Conservation (phyloP, 768 basidiomycete species). For the Mycena latifolia region DNA sequence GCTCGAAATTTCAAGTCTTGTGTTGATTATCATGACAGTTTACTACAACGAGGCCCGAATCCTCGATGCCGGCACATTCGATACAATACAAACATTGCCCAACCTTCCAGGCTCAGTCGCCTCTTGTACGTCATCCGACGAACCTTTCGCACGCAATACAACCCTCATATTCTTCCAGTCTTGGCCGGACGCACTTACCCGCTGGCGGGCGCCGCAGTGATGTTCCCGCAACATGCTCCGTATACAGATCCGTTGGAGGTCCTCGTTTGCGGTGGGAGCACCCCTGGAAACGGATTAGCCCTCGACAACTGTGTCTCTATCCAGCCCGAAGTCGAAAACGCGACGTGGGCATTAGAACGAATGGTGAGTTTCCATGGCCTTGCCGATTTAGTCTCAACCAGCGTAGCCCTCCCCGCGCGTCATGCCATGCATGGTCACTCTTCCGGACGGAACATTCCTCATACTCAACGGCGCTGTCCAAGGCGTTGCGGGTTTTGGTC, state of each 20-base stretch:
- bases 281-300: constrained; percentile 61
- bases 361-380: constrained; percentile 65
- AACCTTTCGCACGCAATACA: background rate
- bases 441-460: constrained; percentile 70
- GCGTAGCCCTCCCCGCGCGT: constrained; percentile 77
- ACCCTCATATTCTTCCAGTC: constrained; percentile 46
- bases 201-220: constrained; percentile 75
- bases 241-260: constrained; percentile 80
- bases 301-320: constrained; percentile 82
- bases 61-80: constrained; percentile 74
- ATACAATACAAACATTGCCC: constrained; percentile 69
- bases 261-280: constrained; percentile 83
- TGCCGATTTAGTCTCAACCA: background rate
- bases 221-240: constrained; percentile 78
- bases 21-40: constrained; percentile 48
- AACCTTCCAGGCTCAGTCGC: constrained; percentile 83
- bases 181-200: constrained; percentile 85
- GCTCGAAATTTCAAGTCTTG: background rate
- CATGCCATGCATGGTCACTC: constrained; percentile 75
- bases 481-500: constrained; percentile 69
- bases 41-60: constrained; percentile 89
- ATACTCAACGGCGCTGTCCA: constrained; percentile 70
- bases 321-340: constrained; percentile 69
- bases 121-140: constrained; percentile 56
- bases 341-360: constrained; percentile 80